Conservation (phyloP, 108 stramenopile genomes). For the Aurantiochytrium sp. region DNA sequence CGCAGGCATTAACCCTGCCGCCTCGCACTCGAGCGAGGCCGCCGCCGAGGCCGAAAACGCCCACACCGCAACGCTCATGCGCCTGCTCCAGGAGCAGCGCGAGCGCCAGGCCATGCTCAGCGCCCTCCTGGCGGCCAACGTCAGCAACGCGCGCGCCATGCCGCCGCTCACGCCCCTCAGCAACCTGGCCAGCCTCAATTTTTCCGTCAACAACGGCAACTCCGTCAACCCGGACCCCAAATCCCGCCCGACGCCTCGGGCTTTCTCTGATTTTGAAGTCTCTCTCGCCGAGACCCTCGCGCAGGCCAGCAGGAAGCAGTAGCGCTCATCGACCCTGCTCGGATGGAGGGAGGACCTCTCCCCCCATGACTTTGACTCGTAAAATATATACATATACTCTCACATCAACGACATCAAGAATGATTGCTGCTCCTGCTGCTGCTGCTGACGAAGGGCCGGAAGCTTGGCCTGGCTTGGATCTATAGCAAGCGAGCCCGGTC, state of each 20-base stretch:
- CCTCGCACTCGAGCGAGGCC: too few species aligned
- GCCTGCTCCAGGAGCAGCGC: not conserved
- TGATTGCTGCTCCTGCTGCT: too few species aligned
- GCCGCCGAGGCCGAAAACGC: too few species aligned
- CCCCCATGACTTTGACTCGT: too few species aligned
- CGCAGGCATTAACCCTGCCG: too few species aligned
- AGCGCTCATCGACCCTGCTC: too few species aligned
- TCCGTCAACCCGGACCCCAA: not conserved
- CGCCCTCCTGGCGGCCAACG: not conserved
- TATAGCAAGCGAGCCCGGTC: too few species aligned
- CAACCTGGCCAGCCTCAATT: not conserved
- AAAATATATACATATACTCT: too few species aligned
- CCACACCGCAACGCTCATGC: not conserved
- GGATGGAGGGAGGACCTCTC: too few species aligned
- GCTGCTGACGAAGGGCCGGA: too few species aligned
- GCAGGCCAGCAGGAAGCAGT: not conserved
- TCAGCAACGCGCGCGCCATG: not conserved
- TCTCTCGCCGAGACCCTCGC: not conserved
- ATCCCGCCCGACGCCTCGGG: not conserved
- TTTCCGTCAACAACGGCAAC: not conserved
- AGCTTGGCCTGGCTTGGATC: too few species aligned
- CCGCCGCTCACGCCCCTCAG: not conserved
- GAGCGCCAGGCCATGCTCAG: not conserved
- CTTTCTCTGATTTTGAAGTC: not conserved
- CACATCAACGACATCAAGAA: too few species aligned